Evolutionary conservation across 345 rosid species (phyloP).

Genomic region (Arabidopsis thaliana): TAIR10.1 NC_003076.8:23456001-23456500

Average conservation of each 20-base stretch:
- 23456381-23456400: conserved; percentile 30
- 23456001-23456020: conserved; percentile 85
- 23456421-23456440: no score
- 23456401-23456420: not conserved
- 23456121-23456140: conserved; percentile 95
- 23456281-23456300: conserved; percentile 85
- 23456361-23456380: conserved; percentile 26
- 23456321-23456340: conserved; percentile 71
- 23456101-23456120: conserved; percentile 93
- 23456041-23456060: conserved; percentile 88
- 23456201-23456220: conserved; percentile 69
- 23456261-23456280: conserved; percentile 83
- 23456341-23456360: conserved; percentile 82
- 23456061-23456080: conserved; percentile 93
- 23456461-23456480: no score
- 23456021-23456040: conserved; percentile 97
- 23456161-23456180: conserved; percentile 95
- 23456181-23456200: conserved; percentile 70
- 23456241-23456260: conserved; percentile 87
- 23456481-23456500: conserved; percentile 5
- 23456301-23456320: conserved; percentile 95
- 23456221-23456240: conserved; percentile 93
- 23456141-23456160: conserved; percentile 87
- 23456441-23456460: no score
- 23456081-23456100: conserved; percentile 96